Base-by-base conservation (phyloP, 2,329 filamentous ascomycete species). In the Laburnicola sp. region DNA sequence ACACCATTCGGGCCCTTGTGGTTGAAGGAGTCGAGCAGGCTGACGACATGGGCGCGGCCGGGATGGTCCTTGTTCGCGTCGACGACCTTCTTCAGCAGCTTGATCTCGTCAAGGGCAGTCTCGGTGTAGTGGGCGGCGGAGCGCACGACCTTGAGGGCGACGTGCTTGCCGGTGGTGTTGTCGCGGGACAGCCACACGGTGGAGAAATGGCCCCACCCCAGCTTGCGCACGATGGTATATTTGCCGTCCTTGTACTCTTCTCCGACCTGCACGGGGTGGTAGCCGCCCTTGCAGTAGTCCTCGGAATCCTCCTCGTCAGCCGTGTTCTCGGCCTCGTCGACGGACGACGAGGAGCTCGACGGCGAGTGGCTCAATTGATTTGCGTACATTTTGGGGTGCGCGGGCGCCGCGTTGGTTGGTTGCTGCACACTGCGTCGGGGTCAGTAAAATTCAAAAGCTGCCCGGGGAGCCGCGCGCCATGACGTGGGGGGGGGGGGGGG, bases 121-220 rank as follows among this genome's bases (percentile, higher is more conserved):
- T 99, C 94, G 62, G 94, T 97, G 76, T 99, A 99, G 79, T 99
- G 94, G 54, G 93, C 92, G 51, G 94, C 94, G 31, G 93, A 97
- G 64, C 94, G 90, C 57, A 99, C 94, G 54, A 99, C 93, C 78
- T 99, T 99, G 65, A 99, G 83, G 49, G 94, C 94, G 68, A 99
- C 94, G 74, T 99, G 94, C 78, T 95, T 97, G 70, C 87, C 86
- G 53, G 86, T 92, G 52, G 81, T 84, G 62, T 95, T 96, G 78
- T 97, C 93, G 74, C 88, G 78, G 77, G 84, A 86, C 57, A 87
- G 75, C 85, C 85, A 97, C 63, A 97, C 93, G 30, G 93, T 99
- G n/a, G 93, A 97, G 78, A 97, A 99, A 71, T 97, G 93, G 57
- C 94, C 94, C 93, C 93, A 97, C 63, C 93, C 93, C 46, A 97